Conservation (phyloP, 176 grass and related monocot genomes). For the Panicum miliaceum region DNA sequence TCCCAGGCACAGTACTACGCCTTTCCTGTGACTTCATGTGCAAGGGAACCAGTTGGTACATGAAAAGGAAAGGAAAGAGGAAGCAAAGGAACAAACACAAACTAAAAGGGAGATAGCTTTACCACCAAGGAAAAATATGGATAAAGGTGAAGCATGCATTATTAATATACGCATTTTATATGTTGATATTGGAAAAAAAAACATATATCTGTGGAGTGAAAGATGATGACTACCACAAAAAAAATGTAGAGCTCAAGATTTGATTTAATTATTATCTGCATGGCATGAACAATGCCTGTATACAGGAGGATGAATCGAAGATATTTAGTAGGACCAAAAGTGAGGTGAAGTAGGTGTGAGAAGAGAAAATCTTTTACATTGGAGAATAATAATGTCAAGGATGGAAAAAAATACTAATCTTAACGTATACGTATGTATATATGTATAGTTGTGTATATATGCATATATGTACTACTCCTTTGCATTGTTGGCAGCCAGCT, state of each 20-base stretch:
- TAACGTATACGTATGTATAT: constrained; percentile 45
- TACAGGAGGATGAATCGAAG: constrained; percentile 49
- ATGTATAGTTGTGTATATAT: constrained; percentile 40
- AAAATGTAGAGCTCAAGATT: constrained; percentile 2
- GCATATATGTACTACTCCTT: constrained; percentile 39
- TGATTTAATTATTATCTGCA: constrained; percentile 54
- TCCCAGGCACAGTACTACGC: constrained; percentile 30
- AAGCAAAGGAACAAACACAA: constrained; percentile 63
- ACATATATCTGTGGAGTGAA: background rate
- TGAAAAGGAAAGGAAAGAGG: constrained; percentile 53
- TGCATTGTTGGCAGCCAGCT: constrained; percentile 30
- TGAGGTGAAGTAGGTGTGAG: constrained; percentile 38
- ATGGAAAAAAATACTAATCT: constrained; percentile 36
- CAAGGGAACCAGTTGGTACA: constrained; percentile 73
- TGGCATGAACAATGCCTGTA: constrained; percentile 34
- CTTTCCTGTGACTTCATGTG: constrained; percentile 72
- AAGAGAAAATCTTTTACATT: constrained; percentile 49
- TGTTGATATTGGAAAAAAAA: background rate
- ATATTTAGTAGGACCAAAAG: constrained; percentile 46
- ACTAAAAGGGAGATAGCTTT: constrained; percentile 42
- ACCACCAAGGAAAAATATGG: constrained; percentile 46
- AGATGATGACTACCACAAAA: background rate
- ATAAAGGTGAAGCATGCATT: constrained; percentile 37
- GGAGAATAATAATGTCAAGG: constrained; percentile 44
- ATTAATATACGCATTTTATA: background rate